Percentiles rank a stretch among this genome's conserved stretches.
Evolutionary conservation across 2,329 filamentous ascomycete genomes (phyloP).

Genomic region (Diaporthe longicolla): DNA sequence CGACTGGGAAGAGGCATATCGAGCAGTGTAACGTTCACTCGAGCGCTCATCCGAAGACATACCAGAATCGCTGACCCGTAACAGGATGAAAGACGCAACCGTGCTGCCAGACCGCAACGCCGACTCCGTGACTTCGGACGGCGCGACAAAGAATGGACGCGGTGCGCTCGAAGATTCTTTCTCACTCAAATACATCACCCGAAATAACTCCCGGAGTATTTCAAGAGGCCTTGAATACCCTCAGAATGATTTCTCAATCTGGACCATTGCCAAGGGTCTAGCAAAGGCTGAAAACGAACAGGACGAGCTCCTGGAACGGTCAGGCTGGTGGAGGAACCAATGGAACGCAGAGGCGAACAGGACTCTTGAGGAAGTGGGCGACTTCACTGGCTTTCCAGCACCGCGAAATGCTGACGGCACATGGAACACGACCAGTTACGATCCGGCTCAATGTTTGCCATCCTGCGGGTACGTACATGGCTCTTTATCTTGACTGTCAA

Average conservation of each 20-base stretch:
- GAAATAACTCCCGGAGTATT: conserved; percentile 61
- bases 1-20: conserved; percentile 61
- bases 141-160: conserved; percentile 65
- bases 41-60: neutral
- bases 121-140: conserved; percentile 60
- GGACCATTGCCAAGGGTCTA: conserved; percentile 58
- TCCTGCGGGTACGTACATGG: conserved; percentile 14
- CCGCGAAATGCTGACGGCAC: conserved; percentile 33
- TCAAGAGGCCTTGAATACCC: conserved; percentile 66
- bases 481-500: neutral
- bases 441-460: conserved; percentile 24
- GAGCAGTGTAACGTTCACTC: conserved; percentile 51
- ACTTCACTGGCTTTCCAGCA: conserved; percentile 28
- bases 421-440: conserved; percentile 33
- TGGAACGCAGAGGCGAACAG: conserved; percentile 30
- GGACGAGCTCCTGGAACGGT: conserved; percentile 5
- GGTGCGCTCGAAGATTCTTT: conserved; percentile 69
- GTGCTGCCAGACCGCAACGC: conserved; percentile 61
- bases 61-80: neutral
- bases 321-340: conserved; percentile 37
- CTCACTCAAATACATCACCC: conserved; percentile 64
- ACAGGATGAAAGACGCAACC: conserved; percentile 62
- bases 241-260: conserved; percentile 67
- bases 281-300: conserved; percentile 5
- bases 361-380: conserved; percentile 7